Evolutionary conservation across 306 rosid genomes (phyloP), one percentile per base, ranked within the genome.

Genomic region (Adenanthera pavonina): DNA sequence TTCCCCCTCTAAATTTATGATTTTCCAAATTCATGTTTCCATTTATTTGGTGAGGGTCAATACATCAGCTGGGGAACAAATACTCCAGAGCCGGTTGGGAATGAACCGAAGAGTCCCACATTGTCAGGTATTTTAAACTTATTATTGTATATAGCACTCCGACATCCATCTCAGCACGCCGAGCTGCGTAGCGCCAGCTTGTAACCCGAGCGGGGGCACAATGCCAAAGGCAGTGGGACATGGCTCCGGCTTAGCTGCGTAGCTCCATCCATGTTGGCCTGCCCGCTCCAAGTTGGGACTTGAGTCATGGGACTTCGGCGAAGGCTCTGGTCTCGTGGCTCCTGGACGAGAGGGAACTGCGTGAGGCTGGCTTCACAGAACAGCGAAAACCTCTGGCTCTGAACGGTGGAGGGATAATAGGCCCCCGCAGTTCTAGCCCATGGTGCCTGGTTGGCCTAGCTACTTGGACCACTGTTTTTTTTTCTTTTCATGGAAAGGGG

Each of bases 111-210:
- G 15, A 25, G 65, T 25, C 36, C 65, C 65, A 59, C 65, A 59
- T 10, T 1, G 65, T 1, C 2, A 20, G 19, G 0, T 59, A 8
- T 8, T 0, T 0, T 10, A 0, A 3, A 3, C 0, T 9, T 0
- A 8, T 0, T 9, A 11, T 10, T 3, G 0, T 10, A 59, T 59
- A 59, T 25, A 9, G 20, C 0, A 0, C 5, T 3, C 14, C 9
- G 15, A 25, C 12, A 0, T 0, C 0, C 2, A 0, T 0, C 0
- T 0, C 0, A 0, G 0, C 0, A 0, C 2, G 36, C 65, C 35
- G 36, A 59, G 65, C 36, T 59, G 38, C 0, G 36, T 25, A 0
- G 36, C 15, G 65, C 15, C 36, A 59, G 65, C 65, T 59, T 59
- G 36, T 59, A 25, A 59, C 65, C 65, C 16, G 10, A 9, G 65